Base-by-base conservation (phyloP, 106 monocot genomes). In the Dendrobium nobile region DNA sequence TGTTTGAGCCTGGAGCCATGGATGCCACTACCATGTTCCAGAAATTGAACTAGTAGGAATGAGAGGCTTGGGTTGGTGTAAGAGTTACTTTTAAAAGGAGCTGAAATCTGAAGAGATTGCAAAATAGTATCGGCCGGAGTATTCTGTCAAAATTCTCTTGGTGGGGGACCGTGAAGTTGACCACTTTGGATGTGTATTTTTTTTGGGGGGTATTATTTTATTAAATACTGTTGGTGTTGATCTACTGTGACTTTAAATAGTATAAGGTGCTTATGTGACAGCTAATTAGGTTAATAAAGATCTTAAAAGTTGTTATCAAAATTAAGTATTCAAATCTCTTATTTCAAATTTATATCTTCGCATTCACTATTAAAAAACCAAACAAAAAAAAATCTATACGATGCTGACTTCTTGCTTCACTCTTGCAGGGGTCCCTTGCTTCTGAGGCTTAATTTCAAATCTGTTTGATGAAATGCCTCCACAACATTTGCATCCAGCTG, bases 241-340 rank as follows among this genome's bases (percentile, higher is more conserved):
- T 61, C 20, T 61, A 61, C n/a, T 61, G 61, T 61, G 61, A 61
- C 61, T 61, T 51, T 51, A 51, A 61, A 22, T 61, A 61, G n/a
- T 61, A n/a, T n/a, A 7, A n/a, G 20, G 5, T 61, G 61, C n/a
- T 61, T 16, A 5, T 22, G 61, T n/a, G 61, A 1, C 61, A 61
- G n/a, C n/a, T 61, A 19, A 22, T 61, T 61, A n/a, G 1, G 61
- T 61, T 61, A 22, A 51, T 51, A 51, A 51, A 45, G 13, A 51
- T 51, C 13, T 51, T 51, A 13, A 15, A 51, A 51, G 13, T 51
- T 51, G 13, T 45, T 45, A 13, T 15, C 10, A 51, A 51, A 13
- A 13, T 51, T 51, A 1, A 11, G 51, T 10, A 13, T 51, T 51
- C 51, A 51, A 15, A 51, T 51, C 51, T 15, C 51, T 15, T 51